Evolutionary conservation across 164 flowering plant genomes (phyloP), one percentile per base, ranked within the genome.

Genomic region (Amborella trichopoda): DNA sequence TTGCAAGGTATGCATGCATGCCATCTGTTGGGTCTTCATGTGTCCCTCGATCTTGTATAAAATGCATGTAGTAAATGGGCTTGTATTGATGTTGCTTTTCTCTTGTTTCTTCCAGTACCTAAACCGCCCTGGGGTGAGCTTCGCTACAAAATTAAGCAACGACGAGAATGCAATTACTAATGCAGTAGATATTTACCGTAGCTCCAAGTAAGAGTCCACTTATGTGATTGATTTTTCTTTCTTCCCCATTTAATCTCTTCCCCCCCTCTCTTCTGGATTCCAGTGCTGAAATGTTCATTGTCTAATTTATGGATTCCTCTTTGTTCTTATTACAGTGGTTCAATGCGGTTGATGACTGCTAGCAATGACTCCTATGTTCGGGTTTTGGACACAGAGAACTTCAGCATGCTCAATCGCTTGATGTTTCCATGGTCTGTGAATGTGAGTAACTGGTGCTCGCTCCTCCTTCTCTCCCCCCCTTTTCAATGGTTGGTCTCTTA

Each of bases 141-240:
- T 83, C 63, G 69, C 85, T 68, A 72, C 87, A 20, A 83, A 75
- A 56, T 14, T 83, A 22, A 55, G 87, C 4, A 37, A 67, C n/a
- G 86, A 71, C 44, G 95, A 75, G 6, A 81, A 78, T 69, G 93
- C 91, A 26, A 86, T 90, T 26, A 90, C 98, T 28, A 90, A 90
- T 55, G 61, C 87, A 0, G 93, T 86, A 44, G 98, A 90, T 43
- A 48, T 83, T 45, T 77, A 55, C 52, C 54, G 34, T 1, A 59
- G 46, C 48, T 60, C 81, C 26, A 60, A 47, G 97, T 85, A 63
- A 61, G 70, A 37, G 36, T 1, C 44, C n/a, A n/a, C n/a, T n/a
- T n/a, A n/a, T n/a, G n/a, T n/a, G n/a, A n/a, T n/a, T n/a, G n/a
- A n/a, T n/a, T n/a, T n/a, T n/a, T n/a, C n/a, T n/a, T n/a, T n/a